Conservation (phyloP, 345 rosid genomes). For the Citrus unshiu region DNA sequence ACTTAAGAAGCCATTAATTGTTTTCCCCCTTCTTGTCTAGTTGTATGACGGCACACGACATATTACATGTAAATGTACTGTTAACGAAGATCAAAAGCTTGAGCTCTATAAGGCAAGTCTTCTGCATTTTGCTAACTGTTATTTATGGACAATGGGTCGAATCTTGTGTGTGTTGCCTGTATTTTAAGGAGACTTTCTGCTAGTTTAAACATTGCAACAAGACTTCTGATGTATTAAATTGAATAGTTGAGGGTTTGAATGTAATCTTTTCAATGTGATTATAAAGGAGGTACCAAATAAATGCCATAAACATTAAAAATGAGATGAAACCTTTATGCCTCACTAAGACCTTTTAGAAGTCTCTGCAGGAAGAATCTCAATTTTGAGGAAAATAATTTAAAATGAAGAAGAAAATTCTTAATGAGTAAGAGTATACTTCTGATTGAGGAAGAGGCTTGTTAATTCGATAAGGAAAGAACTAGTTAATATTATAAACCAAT, state of each 20-base stretch:
- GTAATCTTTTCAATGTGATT: background rate
- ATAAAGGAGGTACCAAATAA: background rate
- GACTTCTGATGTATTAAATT: too few relatives aligned
- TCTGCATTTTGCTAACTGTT: background rate
- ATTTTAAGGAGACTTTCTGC: background rate
- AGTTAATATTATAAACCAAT: too few relatives aligned
- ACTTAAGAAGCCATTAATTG: background rate
- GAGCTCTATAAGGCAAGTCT: constrained; percentile 35
- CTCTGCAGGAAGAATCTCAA: background rate
- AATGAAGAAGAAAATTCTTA: too few relatives aligned
- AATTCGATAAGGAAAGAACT: too few relatives aligned
- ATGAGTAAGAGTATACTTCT: too few relatives aligned
- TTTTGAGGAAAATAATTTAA: too few relatives aligned
- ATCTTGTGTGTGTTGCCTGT: background rate
- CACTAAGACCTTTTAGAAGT: background rate
- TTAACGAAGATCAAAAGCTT: constrained; percentile 22
- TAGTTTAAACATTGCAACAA: too few relatives aligned
- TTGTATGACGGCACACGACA: constrained; percentile 11
- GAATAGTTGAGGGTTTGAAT: too few relatives aligned
- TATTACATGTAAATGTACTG: constrained; percentile 36
- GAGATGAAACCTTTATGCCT: background rate
- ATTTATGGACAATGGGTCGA: background rate
- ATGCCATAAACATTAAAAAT: background rate
- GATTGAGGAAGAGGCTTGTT: too few relatives aligned
- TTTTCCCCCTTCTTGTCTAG: background rate